Conservation (phyloP, 2,329 filamentous ascomycete species). For the Dactylellina drechsleri region DNA sequence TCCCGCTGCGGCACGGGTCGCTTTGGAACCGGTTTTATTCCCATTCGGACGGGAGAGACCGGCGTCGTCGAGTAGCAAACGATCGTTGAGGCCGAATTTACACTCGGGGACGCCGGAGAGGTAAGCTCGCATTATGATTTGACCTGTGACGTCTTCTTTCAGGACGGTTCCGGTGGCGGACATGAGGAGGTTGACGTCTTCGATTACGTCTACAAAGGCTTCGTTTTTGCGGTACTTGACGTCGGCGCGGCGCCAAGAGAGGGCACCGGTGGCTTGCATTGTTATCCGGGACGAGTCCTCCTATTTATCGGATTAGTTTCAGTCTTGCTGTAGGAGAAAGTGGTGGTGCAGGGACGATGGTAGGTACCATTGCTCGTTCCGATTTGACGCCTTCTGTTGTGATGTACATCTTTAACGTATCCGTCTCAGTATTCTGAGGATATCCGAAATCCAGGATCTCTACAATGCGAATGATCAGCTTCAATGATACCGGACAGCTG, state of each 20-base stretch:
- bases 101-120: constrained; percentile 96
- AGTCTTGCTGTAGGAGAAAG: background rate
- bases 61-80: constrained; percentile 85
- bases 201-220: constrained; percentile 98
- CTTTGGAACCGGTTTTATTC: constrained; percentile 80
- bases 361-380: constrained; percentile 71
- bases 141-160: constrained; percentile 93
- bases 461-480: constrained; percentile 60
- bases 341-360: background rate
- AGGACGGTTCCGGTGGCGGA: constrained; percentile 93
- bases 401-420: constrained; percentile 99
- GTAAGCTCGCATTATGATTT: constrained; percentile 99
- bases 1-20: constrained; percentile 92
- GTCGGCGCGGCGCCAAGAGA: constrained; percentile 96
- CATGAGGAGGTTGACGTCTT: constrained; percentile 98
- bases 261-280: constrained; percentile 96
- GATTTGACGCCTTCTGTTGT: constrained; percentile 99
- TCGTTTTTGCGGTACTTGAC: constrained; percentile 99
- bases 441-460: constrained; percentile 99
- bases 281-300: constrained; percentile 94
- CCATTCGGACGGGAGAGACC: constrained; percentile 75
- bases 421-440: constrained; percentile 97
- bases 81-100: constrained; percentile 98
- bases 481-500: too few species aligned
- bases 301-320: constrained; percentile 39